phyloP scores from a whole-genome alignment of 257 asterid genomes.

The Solanum medicagineum region DNA sequence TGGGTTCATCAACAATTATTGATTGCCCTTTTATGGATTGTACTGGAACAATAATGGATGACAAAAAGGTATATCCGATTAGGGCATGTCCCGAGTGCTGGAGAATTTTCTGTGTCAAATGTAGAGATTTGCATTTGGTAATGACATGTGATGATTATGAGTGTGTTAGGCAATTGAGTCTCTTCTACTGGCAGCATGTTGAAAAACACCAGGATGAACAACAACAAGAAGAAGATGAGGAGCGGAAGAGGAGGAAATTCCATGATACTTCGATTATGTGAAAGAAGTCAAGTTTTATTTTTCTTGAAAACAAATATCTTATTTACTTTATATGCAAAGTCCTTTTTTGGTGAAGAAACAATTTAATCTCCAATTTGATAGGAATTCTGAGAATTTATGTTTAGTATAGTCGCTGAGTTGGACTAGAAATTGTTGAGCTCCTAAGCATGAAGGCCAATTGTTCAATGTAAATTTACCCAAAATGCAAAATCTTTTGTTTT shows the following conservation, averaged over 20 bases:
- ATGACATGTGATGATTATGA: background rate
- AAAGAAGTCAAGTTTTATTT: background rate
- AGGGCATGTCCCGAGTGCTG: background rate
- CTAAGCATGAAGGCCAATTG: too few relatives aligned
- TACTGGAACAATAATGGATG: background rate
- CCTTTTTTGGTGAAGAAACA: too few relatives aligned
- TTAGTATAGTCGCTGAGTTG: too few relatives aligned
- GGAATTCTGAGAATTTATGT: too few relatives aligned
- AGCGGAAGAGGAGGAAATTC: background rate
- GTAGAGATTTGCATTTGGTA: conserved; percentile 1
- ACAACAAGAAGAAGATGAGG: background rate
- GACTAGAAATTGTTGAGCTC: too few relatives aligned
- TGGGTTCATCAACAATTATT: background rate
- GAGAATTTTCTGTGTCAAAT: background rate
- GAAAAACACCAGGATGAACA: too few relatives aligned
- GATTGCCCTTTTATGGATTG: background rate
- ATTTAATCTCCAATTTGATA: background rate
- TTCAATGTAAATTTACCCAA: too few relatives aligned
- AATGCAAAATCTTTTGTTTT: too few relatives aligned
- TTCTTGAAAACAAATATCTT: too few relatives aligned
- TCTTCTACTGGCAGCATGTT: too few relatives aligned
- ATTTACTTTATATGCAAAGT: too few relatives aligned
- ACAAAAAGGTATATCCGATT: background rate
- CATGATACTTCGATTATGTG: background rate
- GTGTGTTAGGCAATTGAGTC: too few relatives aligned